Conservation (phyloP, 352 stramenopile species). For the Globisporangium sylvaticum region DNA sequence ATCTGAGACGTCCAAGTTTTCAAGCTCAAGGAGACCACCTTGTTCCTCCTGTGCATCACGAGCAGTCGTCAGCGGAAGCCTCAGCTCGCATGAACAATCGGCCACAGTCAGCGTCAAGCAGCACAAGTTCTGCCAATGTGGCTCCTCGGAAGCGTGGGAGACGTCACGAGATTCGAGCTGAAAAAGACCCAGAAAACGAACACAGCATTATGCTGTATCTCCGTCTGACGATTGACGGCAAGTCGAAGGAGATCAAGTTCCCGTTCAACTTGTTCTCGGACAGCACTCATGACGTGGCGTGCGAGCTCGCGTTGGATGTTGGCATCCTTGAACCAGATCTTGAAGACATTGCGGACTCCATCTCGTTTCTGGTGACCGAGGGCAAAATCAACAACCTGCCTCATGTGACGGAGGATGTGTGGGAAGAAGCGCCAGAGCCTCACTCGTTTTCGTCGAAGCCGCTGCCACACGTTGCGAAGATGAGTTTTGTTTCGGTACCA, state of each 20-base stretch:
- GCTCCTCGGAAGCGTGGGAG: conserved; percentile 48
- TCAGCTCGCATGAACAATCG: conserved; percentile 15
- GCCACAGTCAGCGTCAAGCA: conserved; percentile 28
- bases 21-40: conserved; percentile 10
- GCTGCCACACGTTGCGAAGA: conserved; percentile 78
- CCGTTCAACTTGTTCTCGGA: conserved; percentile 94
- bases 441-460: conserved; percentile 77
- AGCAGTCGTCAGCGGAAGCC: conserved; percentile 1
- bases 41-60: conserved; percentile 2
- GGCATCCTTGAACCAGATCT: conserved; percentile 90
- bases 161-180: conserved; percentile 81
- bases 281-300: conserved; percentile 92
- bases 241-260: conserved; percentile 96
- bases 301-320: conserved; percentile 92
- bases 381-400: conserved; percentile 84
- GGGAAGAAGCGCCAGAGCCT: conserved; percentile 83
- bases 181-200: conserved; percentile 74
- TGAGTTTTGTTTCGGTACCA: conserved; percentile 50
- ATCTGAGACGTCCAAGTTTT: conserved; percentile 17
- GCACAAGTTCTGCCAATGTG: not conserved
- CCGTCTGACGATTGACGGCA: conserved; percentile 85
- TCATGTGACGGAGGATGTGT: conserved; percentile 73
- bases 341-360: conserved; percentile 93
- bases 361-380: conserved; percentile 83
- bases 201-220: conserved; percentile 88